Base-by-base conservation (phyloP, 345 rosid genomes). In the Psidium friedrichsthalianum region DNA sequence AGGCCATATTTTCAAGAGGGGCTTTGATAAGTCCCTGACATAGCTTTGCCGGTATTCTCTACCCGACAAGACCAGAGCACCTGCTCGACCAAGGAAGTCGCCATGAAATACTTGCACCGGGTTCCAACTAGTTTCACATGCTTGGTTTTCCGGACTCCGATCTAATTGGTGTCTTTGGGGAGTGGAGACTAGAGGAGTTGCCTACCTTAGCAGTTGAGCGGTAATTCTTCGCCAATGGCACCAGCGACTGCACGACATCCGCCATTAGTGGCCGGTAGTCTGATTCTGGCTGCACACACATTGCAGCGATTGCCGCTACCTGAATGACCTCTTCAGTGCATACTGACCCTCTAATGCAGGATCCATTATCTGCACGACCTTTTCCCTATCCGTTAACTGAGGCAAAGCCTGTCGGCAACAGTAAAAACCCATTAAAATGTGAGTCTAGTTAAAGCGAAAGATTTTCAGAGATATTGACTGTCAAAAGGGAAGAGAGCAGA, bases 191-290 rank as follows among this genome's bases (percentile, higher is more conserved):
- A 9, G 94, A 92, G 88, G 91, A 90, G 86, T 90, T 90, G 82
- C 93, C 93, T 16, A 80, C 82, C 90, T 93, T 94, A 56, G 96
- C 86, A 24, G 87, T 85, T 85, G 95, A 89, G 82, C 94, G 89
- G 84, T 94, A 94, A 84, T 87, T 84, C 91, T 92, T 96, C 83
- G 92, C 95, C 84, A 97, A 87, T 1, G 98, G 99, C 59, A 93
- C 93, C 47, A 95, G 89, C 11, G 98, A 97, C 89, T 95, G 96
- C 87, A 95, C 98, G 13, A 95, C 98, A 83, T 95, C 98, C 11
- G 99, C 98, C 98, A 97, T 95, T 74, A 97, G 85, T 32, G 96
- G 99, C 88, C 98, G 90, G 92, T 97, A 97, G 87, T 95, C 98
- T 12, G 98, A 93, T 88, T 95, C 96, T 21, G 93, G 95, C 87